Evolutionary conservation across 2,329 filamentous ascomycete species (phyloP), one percentile per base, ranked within the genome.

Genomic region (Fusarium azukiicola): DNA sequence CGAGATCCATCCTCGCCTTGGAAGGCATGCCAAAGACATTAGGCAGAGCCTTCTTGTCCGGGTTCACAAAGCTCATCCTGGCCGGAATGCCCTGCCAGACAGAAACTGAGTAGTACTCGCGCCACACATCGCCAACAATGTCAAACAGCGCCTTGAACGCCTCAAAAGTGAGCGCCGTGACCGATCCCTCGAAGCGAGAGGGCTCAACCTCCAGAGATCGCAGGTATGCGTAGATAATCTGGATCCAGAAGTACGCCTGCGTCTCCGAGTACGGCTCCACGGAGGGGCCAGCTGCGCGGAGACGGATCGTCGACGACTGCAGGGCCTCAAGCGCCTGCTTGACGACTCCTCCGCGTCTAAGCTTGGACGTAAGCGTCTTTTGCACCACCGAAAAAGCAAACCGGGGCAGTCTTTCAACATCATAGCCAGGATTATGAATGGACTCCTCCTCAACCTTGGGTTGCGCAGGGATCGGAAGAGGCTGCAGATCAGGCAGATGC

Each of bases 351-450:
- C 81, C 81, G 0, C 81, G 75, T 54, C 81, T 71, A 0, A 83
- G 71, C 14, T 71, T 77, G 0, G 81, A 82, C 0, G 71, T 64
- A 5, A 82, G 10, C 0, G 78, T 79, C 54, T 78, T 83, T 69
- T 86, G 82, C 0, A 87, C 76, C 0, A 86, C 83, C 1, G 79
- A 80, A 4, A 87, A 84, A 0, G 85, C 86, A 63, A 86, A 87
- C 2, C 82, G 64, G 0, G 83, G 79, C 0, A 86, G 74, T 12
- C 83, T 64, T 36, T 86, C 81, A 4, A 46, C 56, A 12, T 83
- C 76, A 0, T n/a, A 19, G 2, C n/a, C 49, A 2, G 54, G 13
- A 27, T 27, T 27, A 27, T 27, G 27, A 27, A 27, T 27, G 27
- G 27, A 27, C 27, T 27, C 27, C 27, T 27, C 27, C 27, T 27